These are phyloP conservation scores for Phyllosticta paracitricarpa DNA, from an alignment of 2,329 filamentous ascomycete genomes.

Conservation along the genomic window DNA sequence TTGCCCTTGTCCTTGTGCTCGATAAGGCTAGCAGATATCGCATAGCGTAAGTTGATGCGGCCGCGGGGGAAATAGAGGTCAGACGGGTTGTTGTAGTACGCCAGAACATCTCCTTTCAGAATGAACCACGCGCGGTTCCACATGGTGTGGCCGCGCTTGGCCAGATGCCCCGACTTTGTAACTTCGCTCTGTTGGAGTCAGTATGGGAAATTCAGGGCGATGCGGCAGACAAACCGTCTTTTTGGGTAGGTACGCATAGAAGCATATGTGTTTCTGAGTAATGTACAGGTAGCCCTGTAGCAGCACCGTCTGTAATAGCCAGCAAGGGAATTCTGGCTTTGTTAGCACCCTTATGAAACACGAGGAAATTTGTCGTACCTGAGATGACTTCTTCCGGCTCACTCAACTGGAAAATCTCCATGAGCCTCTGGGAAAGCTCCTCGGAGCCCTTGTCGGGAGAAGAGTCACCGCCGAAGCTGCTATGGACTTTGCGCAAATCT, in stretches of 20 bases:
- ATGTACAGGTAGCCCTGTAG: conserved; percentile 95
- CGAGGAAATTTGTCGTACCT: conserved; percentile 35
- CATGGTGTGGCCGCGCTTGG: conserved; percentile 80
- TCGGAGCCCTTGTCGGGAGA: background rate
- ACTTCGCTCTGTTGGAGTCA: conserved; percentile 30
- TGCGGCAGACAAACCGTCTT: conserved; percentile 54
- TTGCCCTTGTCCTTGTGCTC: conserved; percentile 59
- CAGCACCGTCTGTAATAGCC: conserved; percentile 81
- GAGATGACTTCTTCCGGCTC: conserved; percentile 74
- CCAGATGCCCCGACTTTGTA: conserved; percentile 80
- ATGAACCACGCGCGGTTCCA: conserved; percentile 91
- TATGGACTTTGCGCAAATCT: conserved; percentile 5
- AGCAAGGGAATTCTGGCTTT: conserved; percentile 74
- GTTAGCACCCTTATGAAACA: conserved; percentile 10
- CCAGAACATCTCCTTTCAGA: conserved; percentile 81
- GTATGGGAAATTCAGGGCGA: background rate
- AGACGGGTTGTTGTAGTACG: conserved; percentile 75
- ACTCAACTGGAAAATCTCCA: conserved; percentile 59
- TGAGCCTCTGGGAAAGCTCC: conserved; percentile 56
- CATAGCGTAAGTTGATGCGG: conserved; percentile 85
- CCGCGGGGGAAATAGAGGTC: conserved; percentile 87
- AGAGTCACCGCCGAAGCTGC: background rate
- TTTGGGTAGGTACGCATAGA: conserved; percentile 94
- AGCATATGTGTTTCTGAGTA: conserved; percentile 85
- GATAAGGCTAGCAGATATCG: conserved; percentile 70